Evolutionary conservation across 2,329 filamentous ascomycete species (phyloP).

Genomic region (Calcarisporium arbuscula): DNA sequence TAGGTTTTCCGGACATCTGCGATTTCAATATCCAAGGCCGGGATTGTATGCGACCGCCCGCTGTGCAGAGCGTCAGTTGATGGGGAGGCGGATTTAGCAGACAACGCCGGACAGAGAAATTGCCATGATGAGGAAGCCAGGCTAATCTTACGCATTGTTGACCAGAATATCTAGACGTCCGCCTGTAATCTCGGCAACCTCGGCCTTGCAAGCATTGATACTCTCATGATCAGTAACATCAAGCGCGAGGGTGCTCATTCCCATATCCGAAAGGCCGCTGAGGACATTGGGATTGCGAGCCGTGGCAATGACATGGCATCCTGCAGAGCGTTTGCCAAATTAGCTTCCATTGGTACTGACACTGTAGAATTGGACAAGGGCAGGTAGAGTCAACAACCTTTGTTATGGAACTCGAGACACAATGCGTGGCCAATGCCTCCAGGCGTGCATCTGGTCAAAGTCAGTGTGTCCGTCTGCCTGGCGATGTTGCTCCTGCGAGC

Average conservation of each 20-base stretch:
- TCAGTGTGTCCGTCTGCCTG: not conserved
- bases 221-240: constrained; percentile 48
- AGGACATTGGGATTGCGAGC: constrained; percentile 45
- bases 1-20: constrained; percentile 47
- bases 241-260: constrained; percentile 43
- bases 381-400: constrained; percentile 30
- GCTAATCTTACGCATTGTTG: constrained; percentile 47
- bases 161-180: constrained; percentile 52
- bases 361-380: not conserved
- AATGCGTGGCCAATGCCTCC: constrained; percentile 52
- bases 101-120: too few relatives aligned
- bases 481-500: not conserved
- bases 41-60: constrained; percentile 44
- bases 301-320: constrained; percentile 48
- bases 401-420: constrained; percentile 44
- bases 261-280: constrained; percentile 34
- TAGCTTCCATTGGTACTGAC: not conserved
- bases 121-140: not conserved
- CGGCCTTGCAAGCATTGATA: constrained; percentile 40
- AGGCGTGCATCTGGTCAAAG: constrained; percentile 42
- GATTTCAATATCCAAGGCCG: constrained; percentile 45
- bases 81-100: not conserved
- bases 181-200: constrained; percentile 41
- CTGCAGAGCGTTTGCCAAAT: constrained; percentile 8
- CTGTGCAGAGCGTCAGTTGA: constrained; percentile 19